These are phyloP conservation scores for Xylaria polymorpha DNA, from an alignment of 2,329 filamentous ascomycete genomes.

Conservation along the genomic window DNA sequence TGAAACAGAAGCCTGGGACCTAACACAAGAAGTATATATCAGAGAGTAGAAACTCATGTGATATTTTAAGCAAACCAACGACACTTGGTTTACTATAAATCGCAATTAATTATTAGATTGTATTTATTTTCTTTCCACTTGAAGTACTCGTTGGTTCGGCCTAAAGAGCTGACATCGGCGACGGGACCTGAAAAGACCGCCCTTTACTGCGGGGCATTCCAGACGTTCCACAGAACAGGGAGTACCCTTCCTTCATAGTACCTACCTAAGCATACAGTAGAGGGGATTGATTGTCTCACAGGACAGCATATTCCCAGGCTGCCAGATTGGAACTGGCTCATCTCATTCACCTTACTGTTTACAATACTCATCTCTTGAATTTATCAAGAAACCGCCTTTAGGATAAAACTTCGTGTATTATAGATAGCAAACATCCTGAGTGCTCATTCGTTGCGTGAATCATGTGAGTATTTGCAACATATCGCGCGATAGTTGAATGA, in stretches of 20 bases:
- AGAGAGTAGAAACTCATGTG: neutral
- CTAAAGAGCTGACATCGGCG: conserved; percentile 25
- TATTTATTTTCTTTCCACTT: neutral
- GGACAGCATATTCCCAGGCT: too few relatives aligned
- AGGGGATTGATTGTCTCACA: too few relatives aligned
- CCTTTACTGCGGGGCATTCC: neutral
- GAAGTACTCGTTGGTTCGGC: neutral
- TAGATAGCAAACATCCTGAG: too few relatives aligned
- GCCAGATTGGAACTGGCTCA: too few relatives aligned
- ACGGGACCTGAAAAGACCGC: conserved; percentile 23
- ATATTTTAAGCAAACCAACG: neutral
- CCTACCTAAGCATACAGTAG: too few relatives aligned
- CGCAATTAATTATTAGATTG: neutral
- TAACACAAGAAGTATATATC: neutral
- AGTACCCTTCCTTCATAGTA: neutral
- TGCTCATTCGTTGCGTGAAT: too few relatives aligned
- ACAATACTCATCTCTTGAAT: too few relatives aligned
- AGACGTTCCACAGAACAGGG: conserved; percentile 10
- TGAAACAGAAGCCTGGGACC: neutral
- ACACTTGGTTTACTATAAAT: neutral
- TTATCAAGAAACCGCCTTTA: too few relatives aligned
- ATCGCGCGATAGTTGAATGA: too few relatives aligned
- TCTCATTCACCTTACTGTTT: too few relatives aligned
- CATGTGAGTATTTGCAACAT: too few relatives aligned
- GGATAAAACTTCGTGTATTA: too few relatives aligned